These are phyloP conservation scores for Fusarium udum DNA, from an alignment of 2,329 filamentous ascomycete species.

Conservation along the genomic window DNA sequence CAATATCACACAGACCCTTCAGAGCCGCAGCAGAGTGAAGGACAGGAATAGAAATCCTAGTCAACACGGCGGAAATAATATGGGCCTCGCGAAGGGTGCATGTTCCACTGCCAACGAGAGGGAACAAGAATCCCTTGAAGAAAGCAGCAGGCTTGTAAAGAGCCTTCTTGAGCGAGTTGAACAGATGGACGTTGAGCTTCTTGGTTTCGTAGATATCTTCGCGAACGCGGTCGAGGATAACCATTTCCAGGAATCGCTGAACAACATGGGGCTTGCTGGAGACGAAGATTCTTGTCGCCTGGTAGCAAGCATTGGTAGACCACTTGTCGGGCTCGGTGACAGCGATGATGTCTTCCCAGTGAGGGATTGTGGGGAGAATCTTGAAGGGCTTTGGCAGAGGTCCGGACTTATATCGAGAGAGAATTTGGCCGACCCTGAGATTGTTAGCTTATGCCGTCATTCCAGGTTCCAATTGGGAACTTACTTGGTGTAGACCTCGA, in stretches of 20 bases:
- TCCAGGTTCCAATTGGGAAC: constrained; percentile 27
- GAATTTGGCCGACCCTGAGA: constrained; percentile 79
- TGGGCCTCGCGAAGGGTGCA: constrained; percentile 92
- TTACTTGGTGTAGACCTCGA: constrained; percentile 92
- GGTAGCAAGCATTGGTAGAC: constrained; percentile 83
- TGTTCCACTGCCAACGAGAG: constrained; percentile 83
- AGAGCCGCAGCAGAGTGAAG: constrained; percentile 92
- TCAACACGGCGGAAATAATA: constrained; percentile 87
- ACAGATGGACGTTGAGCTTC: constrained; percentile 94
- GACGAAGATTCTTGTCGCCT: constrained; percentile 91
- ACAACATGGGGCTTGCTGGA: constrained; percentile 82
- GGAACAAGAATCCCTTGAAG: constrained; percentile 96
- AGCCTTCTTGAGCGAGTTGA: constrained; percentile 89
- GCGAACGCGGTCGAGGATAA: constrained; percentile 89
- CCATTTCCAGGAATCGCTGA: constrained; percentile 85
- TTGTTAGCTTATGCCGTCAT: constrained; percentile 16
- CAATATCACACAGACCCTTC: constrained; percentile 92
- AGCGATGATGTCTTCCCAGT: constrained; percentile 89
- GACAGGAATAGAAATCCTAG: constrained; percentile 86
- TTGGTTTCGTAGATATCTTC: constrained; percentile 94
- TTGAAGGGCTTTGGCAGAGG: constrained; percentile 98
- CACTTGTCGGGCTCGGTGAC: constrained; percentile 81
- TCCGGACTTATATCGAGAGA: constrained; percentile 95
- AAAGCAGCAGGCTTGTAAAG: constrained; percentile 95
- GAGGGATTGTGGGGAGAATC: constrained; percentile 87